These are phyloP conservation scores for Rhododendron simsii DNA, from an alignment of 148 eudicot species.

Conservation along the genomic window DNA sequence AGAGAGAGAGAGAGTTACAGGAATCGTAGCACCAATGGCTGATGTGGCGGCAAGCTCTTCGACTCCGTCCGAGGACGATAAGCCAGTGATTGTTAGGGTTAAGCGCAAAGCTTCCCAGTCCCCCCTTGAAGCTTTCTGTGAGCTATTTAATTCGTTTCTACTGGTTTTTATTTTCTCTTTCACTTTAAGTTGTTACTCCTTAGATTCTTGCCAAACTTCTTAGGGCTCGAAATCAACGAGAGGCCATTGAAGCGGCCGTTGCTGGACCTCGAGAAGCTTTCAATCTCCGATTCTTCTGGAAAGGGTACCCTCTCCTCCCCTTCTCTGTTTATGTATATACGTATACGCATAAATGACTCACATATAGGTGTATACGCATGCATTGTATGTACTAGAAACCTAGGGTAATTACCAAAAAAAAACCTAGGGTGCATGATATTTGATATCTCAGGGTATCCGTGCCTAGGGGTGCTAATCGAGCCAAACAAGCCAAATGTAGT, in stretches of 20 bases:
- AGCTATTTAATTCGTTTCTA: slow-evolving; percentile 8
- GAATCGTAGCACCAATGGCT: slow-evolving; percentile 15
- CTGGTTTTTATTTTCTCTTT: neutral
- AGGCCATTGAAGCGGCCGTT: slow-evolving; percentile 48
- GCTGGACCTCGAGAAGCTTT: slow-evolving; percentile 39
- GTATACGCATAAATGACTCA: neutral
- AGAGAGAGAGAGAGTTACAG: neutral
- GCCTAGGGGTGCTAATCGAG: too few species aligned
- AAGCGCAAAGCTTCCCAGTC: slow-evolving; percentile 46
- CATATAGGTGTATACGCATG: neutral
- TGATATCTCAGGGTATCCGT: neutral
- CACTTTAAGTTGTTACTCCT: neutral
- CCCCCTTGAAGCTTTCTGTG: slow-evolving; percentile 45
- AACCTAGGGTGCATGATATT: neutral
- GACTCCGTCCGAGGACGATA: slow-evolving; percentile 16
- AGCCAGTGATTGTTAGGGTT: slow-evolving; percentile 49
- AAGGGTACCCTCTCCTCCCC: slow-evolving; percentile 24
- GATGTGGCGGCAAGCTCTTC: slow-evolving; percentile 25
- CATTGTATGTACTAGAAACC: neutral
- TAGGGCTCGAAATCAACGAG: slow-evolving; percentile 59
- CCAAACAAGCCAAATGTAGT: too few species aligned
- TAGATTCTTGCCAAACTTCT: neutral
- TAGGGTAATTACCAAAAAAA: neutral
- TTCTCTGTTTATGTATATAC: neutral
- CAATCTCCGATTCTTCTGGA: slow-evolving; percentile 30